Evolutionary conservation across 2,329 filamentous ascomycete species (phyloP).

Genomic region (Penicillium olsonii): DNA sequence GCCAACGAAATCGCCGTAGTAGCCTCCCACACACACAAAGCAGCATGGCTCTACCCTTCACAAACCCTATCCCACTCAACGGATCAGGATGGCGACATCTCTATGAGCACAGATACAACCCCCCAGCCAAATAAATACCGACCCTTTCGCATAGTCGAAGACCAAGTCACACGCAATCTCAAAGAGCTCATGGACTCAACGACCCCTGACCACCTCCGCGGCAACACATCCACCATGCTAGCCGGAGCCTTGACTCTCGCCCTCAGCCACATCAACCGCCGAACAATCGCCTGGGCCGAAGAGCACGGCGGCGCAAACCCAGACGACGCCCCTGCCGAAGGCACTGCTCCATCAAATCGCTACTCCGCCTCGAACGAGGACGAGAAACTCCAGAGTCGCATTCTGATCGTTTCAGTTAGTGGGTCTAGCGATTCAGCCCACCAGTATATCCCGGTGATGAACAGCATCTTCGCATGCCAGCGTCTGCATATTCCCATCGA

Average conservation of each 20-base stretch:
- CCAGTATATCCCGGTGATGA: constrained; percentile 98
- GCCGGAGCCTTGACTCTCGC: constrained; percentile 89
- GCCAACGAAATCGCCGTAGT: constrained; percentile 90
- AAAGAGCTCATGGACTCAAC: constrained; percentile 72
- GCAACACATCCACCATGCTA: constrained; percentile 77
- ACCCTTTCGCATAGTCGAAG: constrained; percentile 84
- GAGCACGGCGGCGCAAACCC: constrained; percentile 51
- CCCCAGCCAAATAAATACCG: constrained; percentile 82
- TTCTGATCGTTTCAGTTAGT: constrained; percentile 86
- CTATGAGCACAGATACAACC: constrained; percentile 55
- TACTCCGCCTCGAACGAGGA: constrained; percentile 29
- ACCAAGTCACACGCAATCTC: constrained; percentile 73
- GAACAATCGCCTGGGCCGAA: constrained; percentile 64
- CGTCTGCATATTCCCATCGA: constrained; percentile 87
- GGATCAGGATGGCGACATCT: constrained; percentile 53
- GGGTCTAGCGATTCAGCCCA: constrained; percentile 82
- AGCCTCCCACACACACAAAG: constrained; percentile 82
- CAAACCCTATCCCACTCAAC: constrained; percentile 12
- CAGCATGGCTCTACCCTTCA: constrained; percentile 84
- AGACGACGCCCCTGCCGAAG: constrained; percentile 39
- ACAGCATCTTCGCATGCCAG: constrained; percentile 93
- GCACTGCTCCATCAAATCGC: constrained; percentile 31
- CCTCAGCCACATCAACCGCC: constrained; percentile 86
- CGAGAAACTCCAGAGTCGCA: constrained; percentile 69
- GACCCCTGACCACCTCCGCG: constrained; percentile 58